Evolutionary conservation across 2,329 filamentous ascomycete genomes (phyloP), one percentile per base, ranked within the genome.

Genomic region (Ceratocystis albifundus): DNA sequence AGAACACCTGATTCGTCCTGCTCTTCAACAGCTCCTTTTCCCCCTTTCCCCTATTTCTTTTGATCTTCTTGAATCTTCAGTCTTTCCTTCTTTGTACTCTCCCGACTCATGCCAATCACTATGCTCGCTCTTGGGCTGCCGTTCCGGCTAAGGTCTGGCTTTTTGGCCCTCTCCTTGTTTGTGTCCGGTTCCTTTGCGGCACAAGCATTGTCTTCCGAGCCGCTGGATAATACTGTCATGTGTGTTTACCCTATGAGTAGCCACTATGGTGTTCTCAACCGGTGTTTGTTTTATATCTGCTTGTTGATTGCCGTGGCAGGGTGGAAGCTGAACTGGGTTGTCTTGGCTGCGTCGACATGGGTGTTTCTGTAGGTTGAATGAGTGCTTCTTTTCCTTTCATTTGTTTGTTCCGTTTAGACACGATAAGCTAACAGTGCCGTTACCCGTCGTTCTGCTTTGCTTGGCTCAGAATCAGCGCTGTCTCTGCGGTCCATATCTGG

Each of bases 201-300:
- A 1, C 66, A 68, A 61, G 66, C 66, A 6, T 45, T 65, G 4
- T 50, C 59, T 10, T 57, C 32, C 17, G 45, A 65, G 15, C 48
- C 66, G 36, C 66, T 68, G 10, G 44, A 65, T 12, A 45, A 68
- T n/a, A 68, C 66, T 20, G 63, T 68, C 36, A 68, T 68, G 63
- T 68, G 66, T 53, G 66, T 68, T 6, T 68, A 68, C 30, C 66
- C 66, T 22, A 65, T 68, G 32, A 68, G 66, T 59, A 46, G 63
- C 57, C 55, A 62, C 48, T 68, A 68, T 25, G 64, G 66, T 4
- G 12, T 63, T n/a, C 48, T 68, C 28, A 65, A 68, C 48, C 63
- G 66, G 32, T 57, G 61, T 48, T 61, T 68, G 57, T 30, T 68
- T 46, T 68, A 68, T 46, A 22, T 48, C 7, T 68, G 66, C 45